Conservation (phyloP, 2,329 filamentous ascomycete species). For the Harringtonia aguacate region DNA sequence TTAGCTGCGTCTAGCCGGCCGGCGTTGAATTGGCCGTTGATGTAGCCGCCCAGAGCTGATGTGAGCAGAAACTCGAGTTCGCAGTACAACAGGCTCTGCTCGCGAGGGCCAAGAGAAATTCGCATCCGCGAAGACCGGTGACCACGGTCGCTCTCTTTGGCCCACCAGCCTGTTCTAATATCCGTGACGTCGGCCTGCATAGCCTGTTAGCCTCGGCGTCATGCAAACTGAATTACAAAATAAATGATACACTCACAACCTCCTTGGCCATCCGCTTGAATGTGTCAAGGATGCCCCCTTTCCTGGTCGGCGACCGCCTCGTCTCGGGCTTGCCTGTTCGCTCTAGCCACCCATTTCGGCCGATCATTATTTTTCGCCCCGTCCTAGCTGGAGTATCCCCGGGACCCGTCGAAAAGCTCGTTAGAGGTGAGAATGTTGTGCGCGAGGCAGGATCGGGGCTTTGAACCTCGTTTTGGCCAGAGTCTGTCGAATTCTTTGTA, state of each 20-base stretch:
- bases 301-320: constrained; percentile 20
- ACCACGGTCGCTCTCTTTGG: constrained; percentile 19
- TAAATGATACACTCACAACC: constrained; percentile 25
- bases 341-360: constrained; percentile 47
- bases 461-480: not conserved
- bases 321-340: constrained; percentile 22
- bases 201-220: not conserved
- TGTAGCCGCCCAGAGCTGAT: constrained; percentile 39
- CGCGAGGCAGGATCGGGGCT: not conserved
- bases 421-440: constrained; percentile 30
- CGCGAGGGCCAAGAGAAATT: constrained; percentile 42
- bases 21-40: constrained; percentile 40
- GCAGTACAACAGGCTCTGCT: constrained; percentile 48
- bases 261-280: constrained; percentile 44
- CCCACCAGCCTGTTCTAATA: constrained; percentile 20
- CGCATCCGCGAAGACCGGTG: constrained; percentile 21
- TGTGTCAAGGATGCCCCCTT: constrained; percentile 28
- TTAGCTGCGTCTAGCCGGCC: constrained; percentile 42
- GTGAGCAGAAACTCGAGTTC: constrained; percentile 47
- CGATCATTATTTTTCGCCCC: constrained; percentile 41
- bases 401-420: constrained; percentile 29
- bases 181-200: constrained; percentile 24
- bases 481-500: not conserved
- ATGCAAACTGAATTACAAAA: not conserved
- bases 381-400: constrained; percentile 21